Conservation (phyloP, 2,329 filamentous ascomycete species). For the Fusarium anguioides region DNA sequence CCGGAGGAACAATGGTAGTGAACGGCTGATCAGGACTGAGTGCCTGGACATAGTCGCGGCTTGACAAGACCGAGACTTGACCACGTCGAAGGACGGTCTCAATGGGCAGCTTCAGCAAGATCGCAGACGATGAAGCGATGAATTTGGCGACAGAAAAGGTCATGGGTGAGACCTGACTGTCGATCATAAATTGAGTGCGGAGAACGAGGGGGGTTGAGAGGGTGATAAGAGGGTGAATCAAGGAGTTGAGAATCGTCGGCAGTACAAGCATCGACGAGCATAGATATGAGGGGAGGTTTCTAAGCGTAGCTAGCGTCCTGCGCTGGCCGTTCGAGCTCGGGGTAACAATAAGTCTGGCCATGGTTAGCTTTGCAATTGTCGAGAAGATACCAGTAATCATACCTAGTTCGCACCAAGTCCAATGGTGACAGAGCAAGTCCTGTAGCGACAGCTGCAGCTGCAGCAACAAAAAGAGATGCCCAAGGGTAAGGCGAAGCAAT, state of each 20-base stretch:
- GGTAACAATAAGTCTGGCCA: constrained; percentile 79
- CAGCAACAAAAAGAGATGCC: constrained; percentile 80
- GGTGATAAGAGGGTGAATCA: constrained; percentile 84
- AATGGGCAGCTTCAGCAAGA: constrained; percentile 87
- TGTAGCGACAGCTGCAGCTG: constrained; percentile 73
- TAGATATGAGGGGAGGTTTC: constrained; percentile 80
- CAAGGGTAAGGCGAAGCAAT: constrained; percentile 84
- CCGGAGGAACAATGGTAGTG: constrained; percentile 82
- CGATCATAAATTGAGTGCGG: constrained; percentile 84
- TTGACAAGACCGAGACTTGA: constrained; percentile 78
- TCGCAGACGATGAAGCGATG: constrained; percentile 79
- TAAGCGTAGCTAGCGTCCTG: constrained; percentile 81
- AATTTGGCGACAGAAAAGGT: constrained; percentile 87
- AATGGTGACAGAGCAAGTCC: constrained; percentile 86
- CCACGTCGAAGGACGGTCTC: constrained; percentile 92
- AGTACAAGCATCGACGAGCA: constrained; percentile 77
- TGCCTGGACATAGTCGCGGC: constrained; percentile 62
- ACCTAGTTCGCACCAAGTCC: constrained; percentile 85
- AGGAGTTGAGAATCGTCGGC: constrained; percentile 88
- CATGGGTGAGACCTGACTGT: constrained; percentile 82
- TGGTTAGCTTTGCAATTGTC: constrained; percentile 44
- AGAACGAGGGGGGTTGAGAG: constrained; percentile 87
- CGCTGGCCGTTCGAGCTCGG: constrained; percentile 79
- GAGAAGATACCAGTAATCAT: constrained; percentile 11
- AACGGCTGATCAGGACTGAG: constrained; percentile 58